Evolutionary conservation across 2,329 filamentous ascomycete genomes (phyloP).

Genomic region (Hymenotorrendiella dingleyae): DNA sequence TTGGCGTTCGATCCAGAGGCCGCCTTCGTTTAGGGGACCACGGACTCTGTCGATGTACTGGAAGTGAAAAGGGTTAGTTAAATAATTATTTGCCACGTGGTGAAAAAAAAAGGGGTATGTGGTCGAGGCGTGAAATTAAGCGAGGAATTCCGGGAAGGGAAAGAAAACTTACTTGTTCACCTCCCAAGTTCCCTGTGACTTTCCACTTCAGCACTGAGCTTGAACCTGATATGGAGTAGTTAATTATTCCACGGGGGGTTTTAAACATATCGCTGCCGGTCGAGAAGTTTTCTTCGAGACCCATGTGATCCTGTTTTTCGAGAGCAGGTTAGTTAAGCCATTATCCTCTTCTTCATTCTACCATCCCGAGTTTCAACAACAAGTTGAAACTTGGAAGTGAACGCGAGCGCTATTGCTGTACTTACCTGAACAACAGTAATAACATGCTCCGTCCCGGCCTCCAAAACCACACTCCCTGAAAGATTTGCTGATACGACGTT

Average conservation of each 20-base stretch:
- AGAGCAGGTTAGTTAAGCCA: background rate
- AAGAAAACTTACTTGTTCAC: conserved; percentile 38
- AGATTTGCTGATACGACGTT: background rate
- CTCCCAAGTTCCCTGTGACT: conserved; percentile 58
- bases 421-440: conserved; percentile 62
- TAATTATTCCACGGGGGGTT: conserved; percentile 51
- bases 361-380: too few relatives aligned
- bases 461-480: background rate
- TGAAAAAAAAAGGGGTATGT: too few relatives aligned
- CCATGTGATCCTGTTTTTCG: conserved; percentile 58
- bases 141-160: background rate
- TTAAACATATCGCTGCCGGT: conserved; percentile 55
- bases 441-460: conserved; percentile 56
- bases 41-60: conserved; percentile 48
- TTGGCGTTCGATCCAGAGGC: conserved; percentile 52
- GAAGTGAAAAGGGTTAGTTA: background rate
- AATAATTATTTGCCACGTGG: too few relatives aligned
- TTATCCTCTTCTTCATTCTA: too few relatives aligned
- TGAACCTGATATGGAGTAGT: too few relatives aligned
- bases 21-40: conserved; percentile 60
- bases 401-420: too few relatives aligned
- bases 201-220: conserved; percentile 52
- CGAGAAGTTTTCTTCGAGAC: conserved; percentile 57
- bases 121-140: too few relatives aligned
- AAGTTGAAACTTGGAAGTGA: too few relatives aligned